These are phyloP conservation scores for Chiua sp. DNA, from an alignment of 1,284 basidiomycete genomes.

Conservation along the genomic window DNA sequence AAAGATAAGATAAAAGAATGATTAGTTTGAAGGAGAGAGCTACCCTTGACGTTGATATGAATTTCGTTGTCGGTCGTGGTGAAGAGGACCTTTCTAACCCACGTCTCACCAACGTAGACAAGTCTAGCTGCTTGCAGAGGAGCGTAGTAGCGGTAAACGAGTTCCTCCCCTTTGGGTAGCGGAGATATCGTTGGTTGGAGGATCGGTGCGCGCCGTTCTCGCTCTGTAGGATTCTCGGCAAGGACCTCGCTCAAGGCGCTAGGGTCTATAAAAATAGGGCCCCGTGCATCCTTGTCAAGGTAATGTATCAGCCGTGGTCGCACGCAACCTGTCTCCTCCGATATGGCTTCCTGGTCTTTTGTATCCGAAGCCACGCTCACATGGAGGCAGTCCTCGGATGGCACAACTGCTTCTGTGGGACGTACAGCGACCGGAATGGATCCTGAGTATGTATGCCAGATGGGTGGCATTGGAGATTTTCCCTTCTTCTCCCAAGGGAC, in stretches of 20 bases:
- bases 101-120: constrained; percentile 16
- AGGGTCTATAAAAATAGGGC: constrained; percentile 26
- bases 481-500: constrained; percentile 19
- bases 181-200: constrained; percentile 5
- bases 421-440: constrained; percentile 3
- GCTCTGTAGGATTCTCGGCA: constrained; percentile 7
- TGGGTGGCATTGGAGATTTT: not conserved
- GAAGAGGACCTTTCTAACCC: constrained; percentile 18
- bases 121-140: too few relatives aligned
- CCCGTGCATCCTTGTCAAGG: constrained; percentile 22
- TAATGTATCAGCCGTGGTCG: constrained; percentile 14
- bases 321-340: not conserved
- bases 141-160: constrained; percentile 13
- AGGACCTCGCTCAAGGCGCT: not conserved
- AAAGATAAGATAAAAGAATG: not conserved
- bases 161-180: constrained; percentile 19
- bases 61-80: constrained; percentile 68
- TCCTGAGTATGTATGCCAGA: constrained; percentile 3
- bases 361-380: not conserved
- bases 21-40: not conserved
- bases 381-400: not conserved
- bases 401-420: not conserved
- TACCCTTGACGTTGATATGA: constrained; percentile 79
- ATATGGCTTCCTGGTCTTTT: constrained; percentile 10
- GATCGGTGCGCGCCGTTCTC: constrained; percentile 11